A percentile compares a stretch with the other conserved stretches of the same genome.
Evolutionary conservation across 148 eudicot genomes (phyloP).

Genomic region (Chenopodium suecicum): DNA sequence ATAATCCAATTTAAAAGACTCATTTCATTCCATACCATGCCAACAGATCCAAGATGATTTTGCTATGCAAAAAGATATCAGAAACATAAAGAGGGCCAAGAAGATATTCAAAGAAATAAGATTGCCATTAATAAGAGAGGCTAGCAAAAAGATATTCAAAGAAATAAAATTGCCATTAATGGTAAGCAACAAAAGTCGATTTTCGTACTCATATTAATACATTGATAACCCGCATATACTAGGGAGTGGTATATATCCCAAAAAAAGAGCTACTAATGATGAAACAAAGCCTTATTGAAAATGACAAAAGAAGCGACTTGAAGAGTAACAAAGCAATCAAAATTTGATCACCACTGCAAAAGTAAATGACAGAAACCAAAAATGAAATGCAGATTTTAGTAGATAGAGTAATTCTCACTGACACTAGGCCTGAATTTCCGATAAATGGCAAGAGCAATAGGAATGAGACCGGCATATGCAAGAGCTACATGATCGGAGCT

Average conservation of each 20-base stretch:
- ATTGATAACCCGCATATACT: conserved; percentile 12
- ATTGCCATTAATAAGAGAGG: not conserved
- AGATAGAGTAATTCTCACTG: conserved; percentile 62
- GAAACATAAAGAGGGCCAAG: too few relatives aligned
- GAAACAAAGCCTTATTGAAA: conserved; percentile 23
- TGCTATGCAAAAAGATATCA: too few relatives aligned
- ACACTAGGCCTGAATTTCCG: conserved; percentile 55
- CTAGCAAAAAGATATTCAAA: too few relatives aligned
- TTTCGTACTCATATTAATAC: conserved; percentile 19
- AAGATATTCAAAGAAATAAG: not conserved
- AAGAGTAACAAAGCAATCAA: conserved; percentile 1
- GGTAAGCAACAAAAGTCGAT: not conserved
- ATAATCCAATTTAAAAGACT: too few relatives aligned
- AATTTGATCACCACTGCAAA: not conserved
- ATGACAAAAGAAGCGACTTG: conserved; percentile 2
- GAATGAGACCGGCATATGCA: conserved; percentile 70
- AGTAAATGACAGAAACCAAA: conserved; percentile 16
- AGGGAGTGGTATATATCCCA: conserved; percentile 5
- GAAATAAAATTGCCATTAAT: not conserved
- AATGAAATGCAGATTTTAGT: conserved; percentile 35
- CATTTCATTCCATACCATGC: not conserved
- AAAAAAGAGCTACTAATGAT: conserved; percentile 8
- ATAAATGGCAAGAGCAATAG: conserved; percentile 61
- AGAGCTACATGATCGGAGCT: conserved; percentile 77
- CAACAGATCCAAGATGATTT: not conserved